phyloP scores from a whole-genome alignment of 2,329 filamentous ascomycete species.

The Penicillium sp. region DNA sequence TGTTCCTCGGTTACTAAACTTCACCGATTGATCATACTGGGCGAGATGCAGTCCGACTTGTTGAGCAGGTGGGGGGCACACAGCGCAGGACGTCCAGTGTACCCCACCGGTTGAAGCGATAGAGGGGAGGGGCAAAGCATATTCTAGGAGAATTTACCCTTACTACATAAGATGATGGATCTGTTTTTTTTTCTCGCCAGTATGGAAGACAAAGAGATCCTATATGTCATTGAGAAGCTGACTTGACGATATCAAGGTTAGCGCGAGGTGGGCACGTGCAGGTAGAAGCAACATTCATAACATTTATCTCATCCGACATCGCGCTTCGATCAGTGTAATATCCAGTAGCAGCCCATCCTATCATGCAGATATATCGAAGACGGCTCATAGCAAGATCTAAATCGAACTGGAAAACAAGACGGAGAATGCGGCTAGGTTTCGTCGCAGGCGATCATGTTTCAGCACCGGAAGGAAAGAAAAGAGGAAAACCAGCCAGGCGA shows the following conservation, averaged over 20 bases:
- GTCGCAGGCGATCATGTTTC: constrained; percentile 12
- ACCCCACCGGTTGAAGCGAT: constrained; percentile 8
- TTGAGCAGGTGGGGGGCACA: constrained; percentile 7
- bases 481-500: neutral
- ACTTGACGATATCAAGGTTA: neutral
- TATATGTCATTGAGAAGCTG: neutral
- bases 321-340: neutral
- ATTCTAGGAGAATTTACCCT: constrained; percentile 2
- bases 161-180: constrained; percentile 9
- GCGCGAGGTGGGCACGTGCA: constrained; percentile 18
- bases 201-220: neutral
- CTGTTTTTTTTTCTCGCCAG: neutral
- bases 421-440: neutral
- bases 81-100: constrained; percentile 15
- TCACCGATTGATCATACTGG: neutral
- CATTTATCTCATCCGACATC: neutral
- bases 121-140: constrained; percentile 2
- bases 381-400: neutral
- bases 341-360: neutral
- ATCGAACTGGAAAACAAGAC: neutral
- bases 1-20: neutral
- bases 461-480: constrained; percentile 1
- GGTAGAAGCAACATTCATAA: constrained; percentile 2
- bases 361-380: neutral
- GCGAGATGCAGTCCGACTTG: constrained; percentile 1